A percentile compares a stretch with the other conserved stretches of the same genome.
These are phyloP conservation scores for Fagus crenata DNA, from an alignment of 306 rosid species.

Conservation along the genomic window DNA sequence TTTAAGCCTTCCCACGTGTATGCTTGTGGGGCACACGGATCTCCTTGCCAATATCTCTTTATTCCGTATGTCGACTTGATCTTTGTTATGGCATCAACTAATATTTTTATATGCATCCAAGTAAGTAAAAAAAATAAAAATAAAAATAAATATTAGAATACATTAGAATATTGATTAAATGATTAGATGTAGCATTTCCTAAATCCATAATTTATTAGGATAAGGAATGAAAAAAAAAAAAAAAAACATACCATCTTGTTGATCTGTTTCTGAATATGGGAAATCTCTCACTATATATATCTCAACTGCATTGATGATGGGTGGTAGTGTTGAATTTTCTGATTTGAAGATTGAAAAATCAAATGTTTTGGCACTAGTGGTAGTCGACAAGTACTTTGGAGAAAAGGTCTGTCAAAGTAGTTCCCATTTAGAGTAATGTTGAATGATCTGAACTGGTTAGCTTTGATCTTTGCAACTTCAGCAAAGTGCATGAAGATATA, in stretches of 20 bases:
- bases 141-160: no score
- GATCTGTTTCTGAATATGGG: constrained; percentile 30
- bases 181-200: no score
- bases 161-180: no score
- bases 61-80: constrained; percentile 50
- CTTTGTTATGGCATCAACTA: constrained; percentile 50
- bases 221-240: no score
- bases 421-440: constrained; percentile 2
- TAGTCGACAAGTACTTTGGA: not conserved
- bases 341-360: constrained; percentile 9
- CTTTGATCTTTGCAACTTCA: constrained; percentile 23
- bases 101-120: not conserved
- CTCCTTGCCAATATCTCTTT: constrained; percentile 56
- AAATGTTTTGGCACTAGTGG: not conserved
- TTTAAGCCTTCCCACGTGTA: constrained; percentile 56
- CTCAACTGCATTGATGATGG: constrained; percentile 44
- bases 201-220: no score
- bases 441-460: constrained; percentile 32
- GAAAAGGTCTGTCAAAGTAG: not conserved
- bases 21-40: constrained; percentile 52
- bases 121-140: no score
- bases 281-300: constrained; percentile 17
- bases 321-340: constrained; percentile 37
- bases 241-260: not conserved
- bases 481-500: constrained; percentile 34